Evolutionary conservation across 495 filamentous ascomycete genomes (phyloP).

Genomic region (Aspergillus funiculosus): DNA sequence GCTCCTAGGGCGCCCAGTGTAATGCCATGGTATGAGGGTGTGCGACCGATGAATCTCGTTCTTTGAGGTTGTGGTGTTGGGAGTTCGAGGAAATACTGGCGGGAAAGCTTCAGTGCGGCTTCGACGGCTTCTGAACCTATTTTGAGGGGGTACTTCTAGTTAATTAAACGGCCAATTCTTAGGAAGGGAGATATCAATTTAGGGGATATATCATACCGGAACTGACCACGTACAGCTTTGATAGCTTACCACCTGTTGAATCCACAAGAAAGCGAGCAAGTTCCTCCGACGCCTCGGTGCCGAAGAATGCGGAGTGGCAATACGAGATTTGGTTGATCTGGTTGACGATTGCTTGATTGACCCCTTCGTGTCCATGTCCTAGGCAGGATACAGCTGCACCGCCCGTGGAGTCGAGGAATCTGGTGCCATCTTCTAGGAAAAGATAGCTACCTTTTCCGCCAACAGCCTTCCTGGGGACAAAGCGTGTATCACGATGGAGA

Average conservation of each 20-base stretch:
- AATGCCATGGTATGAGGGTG: constrained; percentile 69
- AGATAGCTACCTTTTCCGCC: constrained; percentile 43
- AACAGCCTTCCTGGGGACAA: constrained; percentile 36
- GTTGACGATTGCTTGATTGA: constrained; percentile 41
- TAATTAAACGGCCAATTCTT: no score
- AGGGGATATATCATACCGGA: constrained; percentile 52
- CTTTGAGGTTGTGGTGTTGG: constrained; percentile 41
- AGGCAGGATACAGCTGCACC: constrained; percentile 49
- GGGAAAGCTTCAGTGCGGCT: constrained; percentile 57
- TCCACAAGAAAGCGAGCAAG: constrained; percentile 40
- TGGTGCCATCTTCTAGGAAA: constrained; percentile 53
- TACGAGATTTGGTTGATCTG: constrained; percentile 49
- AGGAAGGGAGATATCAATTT: not conserved
- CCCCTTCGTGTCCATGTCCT: constrained; percentile 42
- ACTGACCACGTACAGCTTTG: constrained; percentile 44
- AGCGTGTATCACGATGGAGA: constrained; percentile 40
- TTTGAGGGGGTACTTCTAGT: no score
- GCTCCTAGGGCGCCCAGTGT: constrained; percentile 62
- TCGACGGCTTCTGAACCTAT: constrained; percentile 68
- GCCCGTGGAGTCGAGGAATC: constrained; percentile 57
- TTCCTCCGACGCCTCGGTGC: constrained; percentile 41
- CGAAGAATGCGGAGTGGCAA: constrained; percentile 50
- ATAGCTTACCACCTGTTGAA: constrained; percentile 41
- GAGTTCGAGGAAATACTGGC: constrained; percentile 57
- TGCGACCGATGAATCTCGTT: constrained; percentile 59